Base-by-base conservation (phyloP, 352 stramenopile genomes). In the Pythium phragmitis region DNA sequence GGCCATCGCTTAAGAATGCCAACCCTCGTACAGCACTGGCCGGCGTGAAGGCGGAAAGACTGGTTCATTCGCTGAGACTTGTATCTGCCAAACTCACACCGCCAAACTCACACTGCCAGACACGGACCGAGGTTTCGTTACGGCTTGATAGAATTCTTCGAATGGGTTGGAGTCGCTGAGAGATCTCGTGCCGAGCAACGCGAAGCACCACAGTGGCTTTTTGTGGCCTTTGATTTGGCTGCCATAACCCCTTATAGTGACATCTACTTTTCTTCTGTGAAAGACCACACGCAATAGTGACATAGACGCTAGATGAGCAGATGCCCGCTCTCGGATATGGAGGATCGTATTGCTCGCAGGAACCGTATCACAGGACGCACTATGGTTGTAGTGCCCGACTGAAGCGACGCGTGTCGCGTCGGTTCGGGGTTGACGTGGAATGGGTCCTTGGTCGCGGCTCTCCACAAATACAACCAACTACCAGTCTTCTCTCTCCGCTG, bases 101-200 rank as follows among this genome's bases (percentile, higher is more conserved):
- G 16, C 57, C 75, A 28, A 73, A 63, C 11, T 80, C 76, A 57
- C 80, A 88, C 41, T 85, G 71, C 82, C 82, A 89, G 3, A 92
- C 73, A 0, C 82, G 67, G 39, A 92, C 39, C 17, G 79, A 89
- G 11, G n/a, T n/a, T n/a, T n/a, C n/a, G n/a, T n/a, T n/a, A n/a
- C n/a, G n/a, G n/a, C n/a, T n/a, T n/a, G n/a, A n/a, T n/a, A n/a
- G n/a, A n/a, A n/a, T n/a, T n/a, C n/a, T n/a, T n/a, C n/a, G n/a
- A n/a, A n/a, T n/a, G n/a, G n/a, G n/a, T n/a, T n/a, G n/a, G n/a
- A n/a, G n/a, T n/a, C n/a, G n/a, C n/a, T n/a, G n/a, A n/a, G n/a
- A n/a, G n/a, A n/a, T n/a, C n/a, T n/a, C n/a, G n/a, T n/a, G n/a
- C n/a, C n/a, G n/a, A n/a, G n/a, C n/a, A n/a, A n/a, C n/a, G n/a